Percentiles rank a stretch among this genome's conserved stretches.
Evolutionary conservation across 192 early-diverging fungal species (phyloP).

Genomic region (Linnemannia schmuckeri): DNA sequence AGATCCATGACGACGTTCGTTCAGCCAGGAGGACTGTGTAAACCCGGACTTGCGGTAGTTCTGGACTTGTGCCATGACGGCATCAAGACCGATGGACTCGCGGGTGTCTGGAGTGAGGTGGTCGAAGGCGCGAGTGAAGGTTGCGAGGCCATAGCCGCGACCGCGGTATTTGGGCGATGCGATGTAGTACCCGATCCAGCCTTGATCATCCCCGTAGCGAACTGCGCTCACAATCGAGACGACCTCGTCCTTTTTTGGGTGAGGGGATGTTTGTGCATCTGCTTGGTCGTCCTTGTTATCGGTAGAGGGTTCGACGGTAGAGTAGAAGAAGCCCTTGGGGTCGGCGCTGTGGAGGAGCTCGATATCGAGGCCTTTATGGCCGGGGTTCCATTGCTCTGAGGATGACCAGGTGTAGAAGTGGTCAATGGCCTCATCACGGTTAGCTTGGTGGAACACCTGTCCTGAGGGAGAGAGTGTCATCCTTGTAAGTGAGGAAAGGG

Average conservation of each 20-base stretch:
- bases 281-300: neutral
- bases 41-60: constrained; percentile 50
- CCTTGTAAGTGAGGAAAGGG: neutral
- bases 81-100: constrained; percentile 30
- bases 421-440: constrained; percentile 10
- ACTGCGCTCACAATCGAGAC: constrained; percentile 26
- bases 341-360: constrained; percentile 15
- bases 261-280: neutral
- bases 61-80: constrained; percentile 31
- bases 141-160: constrained; percentile 22
- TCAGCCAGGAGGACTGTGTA: constrained; percentile 14
- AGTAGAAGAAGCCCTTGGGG: constrained; percentile 25
- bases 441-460: constrained; percentile 9
- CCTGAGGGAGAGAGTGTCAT: neutral
- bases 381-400: constrained; percentile 32
- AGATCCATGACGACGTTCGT: constrained; percentile 39
- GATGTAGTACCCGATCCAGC: constrained; percentile 47
- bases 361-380: constrained; percentile 14
- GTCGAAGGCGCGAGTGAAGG: constrained; percentile 5
- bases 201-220: constrained; percentile 39
- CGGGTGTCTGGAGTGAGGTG: neutral
- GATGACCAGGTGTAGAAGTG: constrained; percentile 4
- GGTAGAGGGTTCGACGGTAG: neutral
- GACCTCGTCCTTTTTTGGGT: neutral
- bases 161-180: constrained; percentile 28